Conservation (phyloP, 106 monocot species). For the Acorus gramineus region DNA sequence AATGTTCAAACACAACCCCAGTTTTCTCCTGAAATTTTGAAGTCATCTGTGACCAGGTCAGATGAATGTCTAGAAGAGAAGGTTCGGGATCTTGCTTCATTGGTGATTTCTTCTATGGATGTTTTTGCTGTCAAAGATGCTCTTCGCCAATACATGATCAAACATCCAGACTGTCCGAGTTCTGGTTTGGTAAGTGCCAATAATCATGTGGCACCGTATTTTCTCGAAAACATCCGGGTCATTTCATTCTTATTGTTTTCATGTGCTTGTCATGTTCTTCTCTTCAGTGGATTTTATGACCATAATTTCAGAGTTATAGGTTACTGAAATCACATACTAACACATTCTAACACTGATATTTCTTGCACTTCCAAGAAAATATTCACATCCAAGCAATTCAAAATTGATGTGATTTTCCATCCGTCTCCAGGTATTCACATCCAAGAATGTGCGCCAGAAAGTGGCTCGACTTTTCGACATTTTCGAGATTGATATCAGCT, state of each 20-base stretch:
- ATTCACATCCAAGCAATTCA: too few relatives aligned
- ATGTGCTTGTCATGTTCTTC: too few relatives aligned
- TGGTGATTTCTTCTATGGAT: conserved; percentile 44
- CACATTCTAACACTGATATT: too few relatives aligned
- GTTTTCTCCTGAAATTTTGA: conserved; percentile 62
- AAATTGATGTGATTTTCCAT: neutral
- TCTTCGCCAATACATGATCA: conserved; percentile 32
- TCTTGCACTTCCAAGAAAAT: too few relatives aligned
- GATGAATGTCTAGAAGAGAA: conserved; percentile 39
- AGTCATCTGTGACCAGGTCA: conserved; percentile 19
- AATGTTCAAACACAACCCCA: conserved; percentile 14
- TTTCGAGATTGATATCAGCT: neutral
- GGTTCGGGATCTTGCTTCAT: conserved; percentile 31
- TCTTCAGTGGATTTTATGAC: too few relatives aligned
- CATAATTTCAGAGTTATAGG: too few relatives aligned
- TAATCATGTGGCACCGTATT: too few relatives aligned
- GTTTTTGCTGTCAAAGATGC: conserved; percentile 26
- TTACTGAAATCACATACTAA: too few relatives aligned
- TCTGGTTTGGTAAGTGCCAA: conserved; percentile 36
- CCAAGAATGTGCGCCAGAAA: conserved; percentile 7
- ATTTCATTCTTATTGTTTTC: too few relatives aligned
- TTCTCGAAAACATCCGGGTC: too few relatives aligned
- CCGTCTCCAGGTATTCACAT: conserved; percentile 9
- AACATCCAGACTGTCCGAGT: conserved; percentile 22
- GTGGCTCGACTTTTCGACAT: conserved; percentile 6